Evolutionary conservation across 208 protist species (phyloP).

Genomic region (Trypanosoma boissoni): DNA sequence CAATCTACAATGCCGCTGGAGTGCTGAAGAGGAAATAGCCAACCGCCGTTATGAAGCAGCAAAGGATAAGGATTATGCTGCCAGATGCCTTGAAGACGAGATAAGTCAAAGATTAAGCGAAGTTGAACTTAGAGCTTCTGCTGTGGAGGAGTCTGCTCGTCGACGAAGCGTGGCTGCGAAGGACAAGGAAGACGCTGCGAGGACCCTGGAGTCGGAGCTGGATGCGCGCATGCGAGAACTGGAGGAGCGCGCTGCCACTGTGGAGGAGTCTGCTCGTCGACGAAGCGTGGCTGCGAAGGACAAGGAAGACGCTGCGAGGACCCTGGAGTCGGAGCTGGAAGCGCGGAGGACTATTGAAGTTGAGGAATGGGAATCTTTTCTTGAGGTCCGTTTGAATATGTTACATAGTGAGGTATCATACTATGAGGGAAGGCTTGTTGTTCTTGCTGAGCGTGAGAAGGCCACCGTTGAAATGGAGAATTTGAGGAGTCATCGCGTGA

Average conservation of each 20-base stretch:
- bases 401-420: background rate
- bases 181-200: conserved; percentile 22
- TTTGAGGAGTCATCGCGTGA: too few relatives aligned
- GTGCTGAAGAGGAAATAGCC: background rate
- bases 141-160: background rate
- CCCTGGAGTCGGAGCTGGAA: background rate
- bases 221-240: conserved; percentile 16
- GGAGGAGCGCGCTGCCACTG: background rate
- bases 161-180: conserved; percentile 3
- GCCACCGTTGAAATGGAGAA: background rate
- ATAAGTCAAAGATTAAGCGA: conserved; percentile 13
- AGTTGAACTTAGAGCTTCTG: background rate
- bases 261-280: conserved; percentile 3
- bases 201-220: conserved; percentile 12
- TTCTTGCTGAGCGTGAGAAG: background rate
- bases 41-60: conserved; percentile 2
- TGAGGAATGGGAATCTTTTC: background rate
- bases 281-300: conserved; percentile 8
- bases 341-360: background rate
- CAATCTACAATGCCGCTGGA: too few relatives aligned
- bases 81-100: conserved; percentile 11
- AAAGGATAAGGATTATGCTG: conserved; percentile 19
- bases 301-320: conserved; percentile 17
- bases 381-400: background rate
- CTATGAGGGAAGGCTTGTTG: background rate